phyloP scores from a whole-genome alignment of 2,329 filamentous ascomycete genomes.

The Stemphylium beticola region DNA sequence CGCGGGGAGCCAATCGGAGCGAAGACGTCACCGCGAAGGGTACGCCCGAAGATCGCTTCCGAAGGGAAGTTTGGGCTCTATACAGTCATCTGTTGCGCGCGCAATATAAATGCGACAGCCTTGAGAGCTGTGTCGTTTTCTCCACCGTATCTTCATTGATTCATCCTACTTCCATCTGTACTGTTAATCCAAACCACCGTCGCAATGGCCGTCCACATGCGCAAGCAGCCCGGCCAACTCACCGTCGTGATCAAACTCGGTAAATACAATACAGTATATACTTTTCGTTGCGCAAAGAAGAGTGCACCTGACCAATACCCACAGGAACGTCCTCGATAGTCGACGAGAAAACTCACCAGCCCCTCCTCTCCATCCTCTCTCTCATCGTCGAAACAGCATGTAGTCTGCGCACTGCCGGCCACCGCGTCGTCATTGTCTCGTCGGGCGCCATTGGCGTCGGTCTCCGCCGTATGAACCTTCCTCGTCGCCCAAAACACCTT shows the following conservation, averaged over 20 bases:
- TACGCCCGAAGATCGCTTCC: slow-evolving; percentile 19
- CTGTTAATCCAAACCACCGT: not conserved
- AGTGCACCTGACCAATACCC: slow-evolving; percentile 39
- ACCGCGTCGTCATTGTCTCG: slow-evolving; percentile 93
- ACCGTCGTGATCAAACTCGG: slow-evolving; percentile 88
- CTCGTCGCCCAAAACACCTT: slow-evolving; percentile 86
- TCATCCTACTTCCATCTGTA: not conserved
- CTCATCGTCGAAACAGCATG: slow-evolving; percentile 94
- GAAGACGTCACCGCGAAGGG: slow-evolving; percentile 15
- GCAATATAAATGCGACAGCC: not conserved
- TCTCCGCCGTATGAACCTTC: slow-evolving; percentile 85
- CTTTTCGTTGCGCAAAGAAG: slow-evolving; percentile 19
- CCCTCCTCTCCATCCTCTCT: slow-evolving; percentile 86
- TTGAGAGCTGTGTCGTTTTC: not conserved
- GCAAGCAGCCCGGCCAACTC: slow-evolving; percentile 63
- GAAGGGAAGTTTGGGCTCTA: slow-evolving; percentile 18
- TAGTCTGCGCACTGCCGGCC: slow-evolving; percentile 85
- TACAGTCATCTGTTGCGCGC: slow-evolving; percentile 25
- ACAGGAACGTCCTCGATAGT: slow-evolving; percentile 98
- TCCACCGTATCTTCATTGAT: not conserved
- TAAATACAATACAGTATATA: slow-evolving; percentile 52
- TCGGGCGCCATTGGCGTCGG: slow-evolving; percentile 97
- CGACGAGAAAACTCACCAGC: slow-evolving; percentile 92
- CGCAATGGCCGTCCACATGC: slow-evolving; percentile 44
- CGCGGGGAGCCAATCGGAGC: slow-evolving; percentile 35